A percentile compares a stretch with the other conserved stretches of the same genome.
phyloP scores from a whole-genome alignment of 345 rosid species.

The Microthlaspi erraticum region DNA sequence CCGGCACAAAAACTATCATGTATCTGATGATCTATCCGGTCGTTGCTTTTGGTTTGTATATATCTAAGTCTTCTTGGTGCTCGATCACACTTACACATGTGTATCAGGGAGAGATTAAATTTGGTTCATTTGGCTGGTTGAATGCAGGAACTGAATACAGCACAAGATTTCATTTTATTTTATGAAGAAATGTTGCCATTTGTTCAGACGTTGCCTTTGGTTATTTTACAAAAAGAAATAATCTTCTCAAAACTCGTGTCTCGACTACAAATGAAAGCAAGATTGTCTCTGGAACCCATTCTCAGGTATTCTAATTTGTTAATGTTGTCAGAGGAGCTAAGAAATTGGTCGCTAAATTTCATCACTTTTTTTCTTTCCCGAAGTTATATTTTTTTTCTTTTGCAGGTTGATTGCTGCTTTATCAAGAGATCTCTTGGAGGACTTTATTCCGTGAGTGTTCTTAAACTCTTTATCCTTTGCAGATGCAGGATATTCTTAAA shows the following conservation, averaged over 20 bases:
- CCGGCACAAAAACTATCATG: constrained; percentile 13
- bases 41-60: constrained; percentile 16
- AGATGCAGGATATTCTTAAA: background rate
- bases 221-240: constrained; percentile 67
- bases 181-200: constrained; percentile 75
- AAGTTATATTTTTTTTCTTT: constrained; percentile 2
- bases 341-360: constrained; percentile 5
- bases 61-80: constrained; percentile 20
- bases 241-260: constrained; percentile 69
- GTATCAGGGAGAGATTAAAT: constrained; percentile 7
- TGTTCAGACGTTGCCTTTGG: constrained; percentile 70
- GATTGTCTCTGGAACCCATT: constrained; percentile 88
- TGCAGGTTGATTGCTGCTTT: constrained; percentile 85
- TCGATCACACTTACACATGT: background rate
- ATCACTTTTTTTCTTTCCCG: constrained; percentile 3
- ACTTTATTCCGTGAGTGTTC: constrained; percentile 72
- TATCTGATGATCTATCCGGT: constrained; percentile 9
- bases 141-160: constrained; percentile 86
- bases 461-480: constrained; percentile 19
- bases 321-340: constrained; percentile 16
- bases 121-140: constrained; percentile 20
- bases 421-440: constrained; percentile 84
- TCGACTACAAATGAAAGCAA: constrained; percentile 80
- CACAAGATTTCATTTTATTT: constrained; percentile 83
- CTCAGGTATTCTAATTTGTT: constrained; percentile 58